These are phyloP conservation scores for Vigna angularis DNA, from an alignment of 306 rosid species.

Conservation along the genomic window DNA sequence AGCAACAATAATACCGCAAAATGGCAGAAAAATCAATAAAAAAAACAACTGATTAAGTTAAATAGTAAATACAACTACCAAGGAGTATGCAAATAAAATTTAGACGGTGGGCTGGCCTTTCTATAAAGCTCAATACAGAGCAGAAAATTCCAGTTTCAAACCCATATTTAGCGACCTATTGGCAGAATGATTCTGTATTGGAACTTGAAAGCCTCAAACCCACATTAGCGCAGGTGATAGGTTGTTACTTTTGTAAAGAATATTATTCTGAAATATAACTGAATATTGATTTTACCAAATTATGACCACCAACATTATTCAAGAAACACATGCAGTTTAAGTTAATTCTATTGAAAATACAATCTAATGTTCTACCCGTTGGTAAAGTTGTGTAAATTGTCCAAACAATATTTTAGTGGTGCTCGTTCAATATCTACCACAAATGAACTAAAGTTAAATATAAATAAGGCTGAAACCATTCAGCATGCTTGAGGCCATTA, in stretches of 20 bases:
- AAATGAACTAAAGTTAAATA: conserved; percentile 11
- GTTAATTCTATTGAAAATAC: neutral
- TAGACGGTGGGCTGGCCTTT: neutral
- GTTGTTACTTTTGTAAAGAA: too few relatives aligned
- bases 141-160: too few relatives aligned
- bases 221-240: too few relatives aligned
- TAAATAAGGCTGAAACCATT: conserved; percentile 22
- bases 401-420: conserved; percentile 1
- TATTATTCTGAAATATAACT: too few relatives aligned
- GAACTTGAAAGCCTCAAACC: too few relatives aligned
- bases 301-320: neutral
- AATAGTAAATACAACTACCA: conserved; percentile 14
- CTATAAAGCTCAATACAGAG: neutral
- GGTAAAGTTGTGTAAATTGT: conserved; percentile 12
- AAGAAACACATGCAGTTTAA: neutral
- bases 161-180: too few relatives aligned
- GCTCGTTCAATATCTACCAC: neutral
- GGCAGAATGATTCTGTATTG: too few relatives aligned
- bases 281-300: too few relatives aligned
- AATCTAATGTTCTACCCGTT: neutral
- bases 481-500: conserved; percentile 30
- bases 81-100: neutral
- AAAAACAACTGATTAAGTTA: neutral
- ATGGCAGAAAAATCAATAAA: conserved; percentile 3
- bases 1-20: conserved; percentile 32